Conservation (phyloP, 2,329 filamentous ascomycete species). For the Ceratocystis diversiconidia region DNA sequence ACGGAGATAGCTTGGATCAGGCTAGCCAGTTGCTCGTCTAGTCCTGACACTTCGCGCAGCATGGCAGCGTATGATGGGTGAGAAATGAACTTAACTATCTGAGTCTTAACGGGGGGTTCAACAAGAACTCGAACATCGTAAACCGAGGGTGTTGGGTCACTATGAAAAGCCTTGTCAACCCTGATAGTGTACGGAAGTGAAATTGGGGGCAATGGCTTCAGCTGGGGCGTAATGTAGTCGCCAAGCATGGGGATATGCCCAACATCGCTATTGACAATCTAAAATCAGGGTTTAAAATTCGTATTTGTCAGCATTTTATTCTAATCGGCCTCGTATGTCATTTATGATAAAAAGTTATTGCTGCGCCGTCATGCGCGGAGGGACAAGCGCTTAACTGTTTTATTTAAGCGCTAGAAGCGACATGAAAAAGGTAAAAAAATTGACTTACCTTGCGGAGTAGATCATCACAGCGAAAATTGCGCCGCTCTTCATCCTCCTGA, state of each 20-base stretch:
- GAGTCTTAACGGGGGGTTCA: slow-evolving; percentile 63
- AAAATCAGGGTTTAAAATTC: slow-evolving; percentile 10
- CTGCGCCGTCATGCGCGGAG: too few species aligned
- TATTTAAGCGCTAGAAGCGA: too few species aligned
- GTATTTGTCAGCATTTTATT: background rate
- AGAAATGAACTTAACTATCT: slow-evolving; percentile 49
- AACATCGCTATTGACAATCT: slow-evolving; percentile 61
- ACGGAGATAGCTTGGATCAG: slow-evolving; percentile 70
- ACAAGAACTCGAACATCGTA: slow-evolving; percentile 80
- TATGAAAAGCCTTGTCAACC: slow-evolving; percentile 72
- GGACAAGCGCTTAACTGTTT: too few species aligned
- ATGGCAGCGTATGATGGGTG: slow-evolving; percentile 56
- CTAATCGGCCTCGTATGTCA: background rate
- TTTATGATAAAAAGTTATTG: too few species aligned
- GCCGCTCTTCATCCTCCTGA: slow-evolving; percentile 89
- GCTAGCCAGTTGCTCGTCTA: slow-evolving; percentile 77
- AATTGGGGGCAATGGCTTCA: slow-evolving; percentile 66
- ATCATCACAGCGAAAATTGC: slow-evolving; percentile 82
- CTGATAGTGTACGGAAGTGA: slow-evolving; percentile 85
- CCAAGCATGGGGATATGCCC: slow-evolving; percentile 78
- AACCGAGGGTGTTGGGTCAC: slow-evolving; percentile 60
- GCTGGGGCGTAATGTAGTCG: slow-evolving; percentile 64
- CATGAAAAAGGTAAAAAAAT: background rate
- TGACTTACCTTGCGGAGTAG: slow-evolving; percentile 55
- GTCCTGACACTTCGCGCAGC: slow-evolving; percentile 57